Percentiles rank a stretch among this genome's conserved stretches.
These are phyloP conservation scores for Saksenaea vasiformis DNA, from an alignment of 371 early-diverging fungal species.

Conservation along the genomic window DNA sequence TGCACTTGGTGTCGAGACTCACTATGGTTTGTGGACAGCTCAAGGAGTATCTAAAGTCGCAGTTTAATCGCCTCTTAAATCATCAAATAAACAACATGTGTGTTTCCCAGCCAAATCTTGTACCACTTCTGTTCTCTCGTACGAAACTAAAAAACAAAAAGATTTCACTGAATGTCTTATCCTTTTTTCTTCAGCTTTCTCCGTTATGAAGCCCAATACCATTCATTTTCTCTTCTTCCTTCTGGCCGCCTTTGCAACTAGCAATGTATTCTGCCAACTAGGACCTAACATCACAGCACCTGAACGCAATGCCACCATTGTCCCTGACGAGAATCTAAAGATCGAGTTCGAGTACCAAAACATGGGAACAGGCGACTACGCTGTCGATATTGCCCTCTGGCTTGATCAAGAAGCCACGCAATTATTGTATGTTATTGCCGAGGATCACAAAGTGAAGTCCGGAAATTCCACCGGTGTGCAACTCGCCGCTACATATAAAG, in stretches of 20 bases:
- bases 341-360: conserved; percentile 40
- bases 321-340: conserved; percentile 28
- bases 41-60: conserved; percentile 26
- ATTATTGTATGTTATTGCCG: conserved; percentile 22
- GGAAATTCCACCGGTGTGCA: conserved; percentile 39
- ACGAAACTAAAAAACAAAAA: not conserved
- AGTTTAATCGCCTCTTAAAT: not conserved
- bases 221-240: conserved; percentile 3
- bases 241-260: not conserved
- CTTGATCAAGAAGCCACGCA: conserved; percentile 15
- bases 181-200: conserved; percentile 1
- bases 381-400: conserved; percentile 34
- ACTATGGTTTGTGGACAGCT: conserved; percentile 54
- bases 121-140: not conserved
- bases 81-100: not conserved
- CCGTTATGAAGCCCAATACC: not conserved
- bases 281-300: conserved; percentile 36
- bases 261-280: conserved; percentile 27
- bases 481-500: conserved; percentile 20
- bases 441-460: conserved; percentile 14
- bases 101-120: conserved; percentile 1
- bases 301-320: conserved; percentile 28
- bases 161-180: not conserved
- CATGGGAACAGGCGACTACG: conserved; percentile 38
- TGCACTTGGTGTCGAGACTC: conserved; percentile 50